phyloP scores from a whole-genome alignment of 2,329 filamentous ascomycete genomes.

The Fusarium keratoplasticum region DNA sequence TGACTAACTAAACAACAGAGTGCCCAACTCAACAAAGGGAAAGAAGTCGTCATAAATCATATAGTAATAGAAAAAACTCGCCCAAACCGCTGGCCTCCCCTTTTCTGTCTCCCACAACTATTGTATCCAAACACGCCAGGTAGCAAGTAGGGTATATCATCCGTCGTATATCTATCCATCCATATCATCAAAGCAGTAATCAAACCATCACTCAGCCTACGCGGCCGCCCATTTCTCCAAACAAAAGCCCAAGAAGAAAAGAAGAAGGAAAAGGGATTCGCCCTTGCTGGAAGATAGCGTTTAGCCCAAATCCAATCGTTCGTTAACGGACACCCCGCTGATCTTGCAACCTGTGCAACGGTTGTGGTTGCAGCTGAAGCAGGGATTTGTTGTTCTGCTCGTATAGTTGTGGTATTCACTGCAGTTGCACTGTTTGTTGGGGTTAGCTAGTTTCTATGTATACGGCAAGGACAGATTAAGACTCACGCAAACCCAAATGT shows the following conservation, averaged over 20 bases:
- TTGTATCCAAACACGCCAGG: background rate
- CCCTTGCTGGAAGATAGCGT: background rate
- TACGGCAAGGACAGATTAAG: background rate
- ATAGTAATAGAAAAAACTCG: background rate
- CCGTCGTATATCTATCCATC: slow-evolving; percentile 1
- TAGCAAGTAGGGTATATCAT: slow-evolving; percentile 17
- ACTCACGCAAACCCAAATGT: slow-evolving; percentile 50
- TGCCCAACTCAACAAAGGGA: background rate
- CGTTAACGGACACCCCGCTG: background rate
- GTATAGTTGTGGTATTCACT: slow-evolving; percentile 5
- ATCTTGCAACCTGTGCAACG: slow-evolving; percentile 15
- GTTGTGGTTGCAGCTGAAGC: slow-evolving; percentile 20
- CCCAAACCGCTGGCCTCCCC: background rate
- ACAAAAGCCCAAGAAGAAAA: background rate
- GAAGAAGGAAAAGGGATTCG: background rate
- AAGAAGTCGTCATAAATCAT: background rate
- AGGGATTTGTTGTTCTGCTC: background rate
- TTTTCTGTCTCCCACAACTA: background rate
- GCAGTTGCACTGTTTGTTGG: slow-evolving; percentile 37
- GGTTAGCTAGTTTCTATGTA: slow-evolving; percentile 10
- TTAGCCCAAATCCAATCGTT: background rate
- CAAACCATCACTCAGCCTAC: background rate
- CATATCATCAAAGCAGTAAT: background rate
- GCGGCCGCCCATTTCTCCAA: background rate
- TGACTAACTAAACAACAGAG: background rate